Conservation (phyloP, 441 rosid species). For the Corymbia citriodora region DNA sequence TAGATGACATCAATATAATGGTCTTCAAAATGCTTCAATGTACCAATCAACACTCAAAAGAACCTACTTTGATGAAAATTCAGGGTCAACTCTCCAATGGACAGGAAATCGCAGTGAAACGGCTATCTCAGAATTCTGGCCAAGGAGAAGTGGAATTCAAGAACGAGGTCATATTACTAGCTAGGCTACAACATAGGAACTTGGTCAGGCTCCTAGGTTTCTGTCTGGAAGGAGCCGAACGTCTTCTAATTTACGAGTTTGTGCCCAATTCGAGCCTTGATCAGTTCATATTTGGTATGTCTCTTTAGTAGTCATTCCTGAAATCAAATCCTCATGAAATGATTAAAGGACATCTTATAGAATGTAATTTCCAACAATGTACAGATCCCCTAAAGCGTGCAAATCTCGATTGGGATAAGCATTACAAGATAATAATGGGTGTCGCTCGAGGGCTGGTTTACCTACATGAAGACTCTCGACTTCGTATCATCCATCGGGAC, state of each 20-base stretch:
- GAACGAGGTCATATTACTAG: constrained; percentile 36
- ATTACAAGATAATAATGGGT: constrained; percentile 40
- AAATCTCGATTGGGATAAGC: constrained; percentile 29
- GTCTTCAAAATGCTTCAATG: not conserved
- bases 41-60: not conserved
- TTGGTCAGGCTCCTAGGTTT: constrained; percentile 35
- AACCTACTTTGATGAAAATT: not conserved
- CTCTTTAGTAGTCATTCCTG: not conserved
- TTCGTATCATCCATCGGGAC: constrained; percentile 40
- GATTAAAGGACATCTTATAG: too few relatives aligned
- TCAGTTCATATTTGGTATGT: constrained; percentile 29
- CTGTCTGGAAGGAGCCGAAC: constrained; percentile 31
- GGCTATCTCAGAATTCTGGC: constrained; percentile 24
- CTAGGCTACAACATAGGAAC: constrained; percentile 42
- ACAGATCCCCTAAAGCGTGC: constrained; percentile 17
- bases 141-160: constrained; percentile 46
- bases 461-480: constrained; percentile 39
- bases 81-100: not conserved
- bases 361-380: not conserved
- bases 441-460: constrained; percentile 42
- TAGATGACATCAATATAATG: not conserved
- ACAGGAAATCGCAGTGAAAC: constrained; percentile 38
- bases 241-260: constrained; percentile 33
- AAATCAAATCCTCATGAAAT: too few relatives aligned
- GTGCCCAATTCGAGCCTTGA: constrained; percentile 41